Percentiles rank a stretch among this genome's conserved stretches.
phyloP scores from a whole-genome alignment of 257 asterid species.

The Paraleonurus japonicus region DNA sequence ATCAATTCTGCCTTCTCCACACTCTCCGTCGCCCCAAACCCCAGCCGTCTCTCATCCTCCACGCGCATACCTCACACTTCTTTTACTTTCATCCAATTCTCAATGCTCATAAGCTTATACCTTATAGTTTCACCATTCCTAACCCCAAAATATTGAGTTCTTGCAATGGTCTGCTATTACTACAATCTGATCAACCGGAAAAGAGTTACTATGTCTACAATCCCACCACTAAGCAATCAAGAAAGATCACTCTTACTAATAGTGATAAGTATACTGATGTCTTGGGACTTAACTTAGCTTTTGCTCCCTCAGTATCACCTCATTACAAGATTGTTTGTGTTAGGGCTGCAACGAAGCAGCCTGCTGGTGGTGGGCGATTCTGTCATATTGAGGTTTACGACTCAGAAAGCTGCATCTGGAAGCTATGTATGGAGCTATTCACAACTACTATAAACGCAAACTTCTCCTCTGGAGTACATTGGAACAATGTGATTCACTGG shows the following conservation, averaged over 20 bases:
- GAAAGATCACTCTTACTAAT: constrained; percentile 15
- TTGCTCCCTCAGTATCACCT: constrained; percentile 20
- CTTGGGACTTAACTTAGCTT: constrained; percentile 24
- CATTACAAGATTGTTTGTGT: constrained; percentile 28
- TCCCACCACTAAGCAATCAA: constrained; percentile 28
- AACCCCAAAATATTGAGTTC: constrained; percentile 21
- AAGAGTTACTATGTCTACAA: constrained; percentile 22
- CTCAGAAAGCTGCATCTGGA: constrained; percentile 21
- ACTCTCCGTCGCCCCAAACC: constrained; percentile 10
- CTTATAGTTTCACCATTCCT: constrained; percentile 14
- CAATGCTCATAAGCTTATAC: background rate
- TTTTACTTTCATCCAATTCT: constrained; percentile 20
- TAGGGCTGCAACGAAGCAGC: background rate
- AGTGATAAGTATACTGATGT: background rate
- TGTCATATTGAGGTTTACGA: constrained; percentile 25
- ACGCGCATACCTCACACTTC: background rate
- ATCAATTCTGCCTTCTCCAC: constrained; percentile 20
- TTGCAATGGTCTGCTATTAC: constrained; percentile 23
- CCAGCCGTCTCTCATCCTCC: constrained; percentile 6
- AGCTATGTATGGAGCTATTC: constrained; percentile 5
- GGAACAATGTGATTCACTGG: constrained; percentile 27
- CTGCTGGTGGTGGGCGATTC: background rate
- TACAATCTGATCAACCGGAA: constrained; percentile 1
- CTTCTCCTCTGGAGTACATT: constrained; percentile 28
- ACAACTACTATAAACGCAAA: background rate